Evolutionary conservation across 2,329 filamentous ascomycete genomes (phyloP), one percentile per base, ranked within the genome.

Genomic region (Onygena corvina): DNA sequence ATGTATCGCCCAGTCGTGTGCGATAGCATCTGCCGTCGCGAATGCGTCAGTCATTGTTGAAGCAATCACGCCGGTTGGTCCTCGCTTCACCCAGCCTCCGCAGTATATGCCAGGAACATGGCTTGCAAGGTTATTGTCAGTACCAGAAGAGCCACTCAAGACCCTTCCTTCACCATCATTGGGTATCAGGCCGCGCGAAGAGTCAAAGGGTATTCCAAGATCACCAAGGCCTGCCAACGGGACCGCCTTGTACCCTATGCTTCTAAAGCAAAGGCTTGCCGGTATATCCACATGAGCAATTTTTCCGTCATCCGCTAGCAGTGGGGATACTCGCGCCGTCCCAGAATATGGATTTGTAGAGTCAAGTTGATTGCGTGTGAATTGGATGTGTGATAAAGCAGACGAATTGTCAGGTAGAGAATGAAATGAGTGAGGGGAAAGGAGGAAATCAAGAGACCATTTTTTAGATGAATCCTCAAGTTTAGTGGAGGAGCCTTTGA

Each of bases 21-120:
- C 77, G 54, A 98, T 84, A 2, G 83, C 80, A 61, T 95, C 89
- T 1, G 81, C 92, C 0, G 88, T 94, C 6, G 78, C 76, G 60
- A 96, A 98, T 0, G 92, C 90, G 64, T 98, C 92, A 52, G 84
- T 79, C 87, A 98, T 94, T 0, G 92, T 98, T 25, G 83, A 88
- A 1, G 90, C 90, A 63, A 98, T 98, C 2, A 96, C 89, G 2
- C 92, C 92, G 0, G 88, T 95, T 0, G 92, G 90, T 0, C 92
- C 92, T 30, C 84, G 79, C 70, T 96, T 96, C 7, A 95, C 88
- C 92, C 92, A 98, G 0, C 92, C 92, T 12, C 90, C 85, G 56
- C 88, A 94, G 67, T 98, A 98, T 23, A 94, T 66, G 0, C 90
- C 87, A 0, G 82, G 79, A 0, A 84, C 60, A 63, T 77, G 61